A percentile compares a stretch with the other conserved stretches of the same genome.
phyloP scores from a whole-genome alignment of 257 asterid species.

The Oldenlandia corymbosa region DNA sequence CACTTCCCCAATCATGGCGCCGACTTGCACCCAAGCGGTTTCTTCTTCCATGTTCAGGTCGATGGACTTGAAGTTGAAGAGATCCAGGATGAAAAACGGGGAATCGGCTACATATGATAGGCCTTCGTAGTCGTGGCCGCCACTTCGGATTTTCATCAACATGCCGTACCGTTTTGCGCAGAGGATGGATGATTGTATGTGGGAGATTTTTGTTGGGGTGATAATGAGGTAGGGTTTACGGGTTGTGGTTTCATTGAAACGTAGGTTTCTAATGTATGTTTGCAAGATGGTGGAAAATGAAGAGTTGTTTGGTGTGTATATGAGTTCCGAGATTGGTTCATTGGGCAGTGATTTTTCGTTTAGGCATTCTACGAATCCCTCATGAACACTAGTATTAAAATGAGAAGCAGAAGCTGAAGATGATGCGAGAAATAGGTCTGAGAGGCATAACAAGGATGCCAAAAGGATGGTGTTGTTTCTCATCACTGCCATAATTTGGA shows the following conservation, averaged over 20 bases:
- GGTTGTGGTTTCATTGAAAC: slow-evolving; percentile 48
- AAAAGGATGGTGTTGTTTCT: slow-evolving; percentile 9
- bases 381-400: no score
- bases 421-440: slow-evolving; percentile 17
- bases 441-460: slow-evolving; percentile 19
- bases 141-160: slow-evolving; percentile 48
- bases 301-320: slow-evolving; percentile 38
- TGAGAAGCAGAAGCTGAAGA: slow-evolving; percentile 21
- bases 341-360: slow-evolving; percentile 23
- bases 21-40: slow-evolving; percentile 39
- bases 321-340: slow-evolving; percentile 38
- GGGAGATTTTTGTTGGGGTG: slow-evolving; percentile 44
- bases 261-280: slow-evolving; percentile 42
- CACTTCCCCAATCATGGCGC: slow-evolving; percentile 44
- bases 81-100: slow-evolving; percentile 44
- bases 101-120: slow-evolving; percentile 35
- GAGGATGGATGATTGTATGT: slow-evolving; percentile 39
- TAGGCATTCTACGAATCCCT: slow-evolving; percentile 36
- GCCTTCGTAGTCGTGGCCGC: slow-evolving; percentile 61
- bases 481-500: slow-evolving; percentile 22
- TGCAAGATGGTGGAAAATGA: slow-evolving; percentile 44
- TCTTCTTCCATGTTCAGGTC: slow-evolving; percentile 26
- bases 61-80: slow-evolving; percentile 42
- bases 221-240: slow-evolving; percentile 47
- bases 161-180: slow-evolving; percentile 32